Base-by-base conservation (phyloP, 192 early-diverging fungal species). In the Pilaira anomala region DNA sequence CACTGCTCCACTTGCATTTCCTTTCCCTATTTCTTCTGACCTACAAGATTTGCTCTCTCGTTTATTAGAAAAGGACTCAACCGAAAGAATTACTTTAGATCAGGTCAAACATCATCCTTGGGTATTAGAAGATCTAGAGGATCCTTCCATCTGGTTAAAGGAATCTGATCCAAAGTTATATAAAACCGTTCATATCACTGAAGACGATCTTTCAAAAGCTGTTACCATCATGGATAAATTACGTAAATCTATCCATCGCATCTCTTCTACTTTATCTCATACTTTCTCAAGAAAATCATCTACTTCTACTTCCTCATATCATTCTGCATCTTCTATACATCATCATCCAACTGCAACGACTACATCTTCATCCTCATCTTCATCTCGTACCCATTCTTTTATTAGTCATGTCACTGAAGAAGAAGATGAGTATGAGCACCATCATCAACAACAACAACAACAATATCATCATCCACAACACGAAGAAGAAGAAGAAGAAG, bases 101-200 rank as follows among this genome's bases (percentile, higher is more conserved):
- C 86, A 94, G 70, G 87, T 97, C 36, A 94, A 95, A 80, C 84
- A 85, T 44, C 96, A 97, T 76, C 88, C 90, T 24, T 98, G 96
- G 96, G 87, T 93, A 0, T 83, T 85, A 0, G 74, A 73, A 26
- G 94, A 87, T 62, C 63, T 97, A 50, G 77, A 69, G 4, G 76
- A 79, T n/a, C 85, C 81, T 9, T 69, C 74, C 25, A 69, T 73
- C 59, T 96, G 94, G 94, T 86, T 86, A n/a, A 71, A 77, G 26
- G 87, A 90, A 58, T 88, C 91, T 5, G 88, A 94, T 67, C 93
- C 91, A 29, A 65, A 75, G 2, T 76, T 83, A 39, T 79, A 84
- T 40, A 87, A 85, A 25, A 82, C 82, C 14, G 76, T 96, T 6
- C 74, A 83, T 7, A 86, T 97, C n/a, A 90, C 93, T 2, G 85